Percentiles rank a stretch among this genome's conserved stretches.
These are phyloP conservation scores for Arachis hypogaea DNA, from an alignment of 306 rosid species.

Conservation along the genomic window DNA sequence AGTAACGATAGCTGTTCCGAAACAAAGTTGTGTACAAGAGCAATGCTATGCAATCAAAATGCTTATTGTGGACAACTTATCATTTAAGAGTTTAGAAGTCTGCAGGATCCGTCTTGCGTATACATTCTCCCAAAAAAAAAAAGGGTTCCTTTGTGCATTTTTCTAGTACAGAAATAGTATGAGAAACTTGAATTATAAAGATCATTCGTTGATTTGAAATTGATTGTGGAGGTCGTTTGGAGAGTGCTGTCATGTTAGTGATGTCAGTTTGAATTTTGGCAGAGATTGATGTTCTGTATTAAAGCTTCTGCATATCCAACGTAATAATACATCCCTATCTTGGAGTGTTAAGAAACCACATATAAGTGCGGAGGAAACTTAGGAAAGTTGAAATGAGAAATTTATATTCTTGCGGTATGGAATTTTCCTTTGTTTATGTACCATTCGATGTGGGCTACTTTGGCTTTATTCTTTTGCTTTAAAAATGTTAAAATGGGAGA, in stretches of 20 bases:
- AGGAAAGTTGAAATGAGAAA: not conserved
- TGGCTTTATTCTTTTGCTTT: not conserved
- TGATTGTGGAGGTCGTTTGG: not conserved
- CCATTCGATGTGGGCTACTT: not conserved
- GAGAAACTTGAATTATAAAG: not conserved
- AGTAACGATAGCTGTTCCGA: conserved; percentile 5
- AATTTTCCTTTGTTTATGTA: too few relatives aligned
- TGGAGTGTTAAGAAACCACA: conserved; percentile 4
- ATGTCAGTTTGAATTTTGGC: not conserved
- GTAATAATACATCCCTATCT: not conserved
- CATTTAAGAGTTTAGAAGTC: not conserved
- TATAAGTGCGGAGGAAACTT: not conserved
- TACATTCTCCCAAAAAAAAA: not conserved
- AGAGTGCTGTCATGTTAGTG: not conserved
- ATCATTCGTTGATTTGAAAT: conserved; percentile 11
- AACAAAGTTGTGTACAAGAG: not conserved
- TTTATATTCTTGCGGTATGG: too few relatives aligned
- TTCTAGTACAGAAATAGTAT: not conserved
- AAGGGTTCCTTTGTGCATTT: too few relatives aligned
- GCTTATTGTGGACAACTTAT: too few relatives aligned
- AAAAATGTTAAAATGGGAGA: not conserved
- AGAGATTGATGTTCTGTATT: too few relatives aligned
- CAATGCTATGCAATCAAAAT: not conserved
- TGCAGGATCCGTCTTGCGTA: not conserved
- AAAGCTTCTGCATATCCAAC: not conserved